Conservation (phyloP, 768 basidiomycete species). For the Strobilomyces echinocephalus region DNA sequence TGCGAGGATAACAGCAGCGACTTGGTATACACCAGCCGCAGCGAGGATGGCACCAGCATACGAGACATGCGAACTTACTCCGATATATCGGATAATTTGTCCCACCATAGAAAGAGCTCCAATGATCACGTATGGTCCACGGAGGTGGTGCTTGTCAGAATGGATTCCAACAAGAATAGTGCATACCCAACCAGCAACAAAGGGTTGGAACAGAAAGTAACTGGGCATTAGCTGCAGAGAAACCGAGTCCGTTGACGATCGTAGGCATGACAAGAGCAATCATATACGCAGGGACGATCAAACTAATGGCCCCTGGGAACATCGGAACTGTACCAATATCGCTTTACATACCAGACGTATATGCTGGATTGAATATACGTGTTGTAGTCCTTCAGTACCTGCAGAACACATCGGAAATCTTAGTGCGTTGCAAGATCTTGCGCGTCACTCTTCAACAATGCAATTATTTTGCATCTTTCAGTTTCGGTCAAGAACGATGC, state of each 20-base stretch:
- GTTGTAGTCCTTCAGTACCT: slow-evolving; percentile 46
- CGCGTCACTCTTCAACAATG: slow-evolving; percentile 39
- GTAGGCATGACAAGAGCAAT: slow-evolving; percentile 48
- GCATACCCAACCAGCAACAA: slow-evolving; percentile 41
- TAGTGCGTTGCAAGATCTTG: slow-evolving; percentile 44
- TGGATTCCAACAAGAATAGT: slow-evolving; percentile 38
- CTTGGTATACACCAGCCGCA: slow-evolving; percentile 49
- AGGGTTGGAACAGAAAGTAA: slow-evolving; percentile 46
- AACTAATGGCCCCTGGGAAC: slow-evolving; percentile 17
- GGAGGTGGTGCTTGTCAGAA: slow-evolving; percentile 2
- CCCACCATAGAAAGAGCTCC: slow-evolving; percentile 4
- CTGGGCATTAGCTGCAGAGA: slow-evolving; percentile 46
- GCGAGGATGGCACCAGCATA: slow-evolving; percentile 49
- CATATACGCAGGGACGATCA: slow-evolving; percentile 42
- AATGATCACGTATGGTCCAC: slow-evolving; percentile 1
- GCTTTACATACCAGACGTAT: slow-evolving; percentile 35
- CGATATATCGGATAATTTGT: slow-evolving; percentile 1
- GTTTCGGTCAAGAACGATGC: background rate
- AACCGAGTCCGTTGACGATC: slow-evolving; percentile 47
- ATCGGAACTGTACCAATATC: background rate
- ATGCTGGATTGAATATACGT: slow-evolving; percentile 31
- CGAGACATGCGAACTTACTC: slow-evolving; percentile 7
- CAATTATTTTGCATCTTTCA: background rate
- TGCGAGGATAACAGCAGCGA: slow-evolving; percentile 43
- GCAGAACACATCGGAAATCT: slow-evolving; percentile 42